Conservation (phyloP, 2,329 filamentous ascomycete genomes). For the Talaromyces sp. region DNA sequence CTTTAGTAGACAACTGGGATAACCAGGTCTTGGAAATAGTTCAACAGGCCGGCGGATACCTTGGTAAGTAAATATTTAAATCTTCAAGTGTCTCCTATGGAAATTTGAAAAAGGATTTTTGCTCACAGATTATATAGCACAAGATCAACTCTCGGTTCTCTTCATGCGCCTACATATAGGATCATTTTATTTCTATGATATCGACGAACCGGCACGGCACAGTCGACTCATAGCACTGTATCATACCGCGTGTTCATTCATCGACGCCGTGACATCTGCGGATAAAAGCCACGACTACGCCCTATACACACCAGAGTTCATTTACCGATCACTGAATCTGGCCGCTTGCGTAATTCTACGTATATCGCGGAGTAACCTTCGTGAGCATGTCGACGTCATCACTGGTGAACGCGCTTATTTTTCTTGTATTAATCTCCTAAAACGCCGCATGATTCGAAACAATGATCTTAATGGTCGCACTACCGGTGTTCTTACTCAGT, state of each 20-base stretch:
- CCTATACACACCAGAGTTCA: neutral
- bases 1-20: neutral
- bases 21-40: neutral
- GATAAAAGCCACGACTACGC: neutral
- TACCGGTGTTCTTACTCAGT: neutral
- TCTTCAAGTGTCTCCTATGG: neutral
- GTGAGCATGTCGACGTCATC: neutral
- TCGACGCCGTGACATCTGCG: neutral
- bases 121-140: neutral
- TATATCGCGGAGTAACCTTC: slow-evolving; percentile 1
- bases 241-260: neutral
- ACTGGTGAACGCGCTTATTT: neutral
- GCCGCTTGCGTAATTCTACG: neutral
- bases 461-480: neutral
- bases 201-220: neutral
- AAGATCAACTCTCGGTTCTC: neutral
- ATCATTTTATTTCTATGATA: neutral
- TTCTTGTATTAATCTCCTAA: neutral
- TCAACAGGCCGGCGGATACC: neutral
- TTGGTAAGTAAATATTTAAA: neutral
- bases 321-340: neutral
- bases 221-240: neutral
- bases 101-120: neutral
- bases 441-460: neutral
- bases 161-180: neutral